phyloP scores from a whole-genome alignment of 495 filamentous ascomycete genomes.

The Aspergillus homomorphus region DNA sequence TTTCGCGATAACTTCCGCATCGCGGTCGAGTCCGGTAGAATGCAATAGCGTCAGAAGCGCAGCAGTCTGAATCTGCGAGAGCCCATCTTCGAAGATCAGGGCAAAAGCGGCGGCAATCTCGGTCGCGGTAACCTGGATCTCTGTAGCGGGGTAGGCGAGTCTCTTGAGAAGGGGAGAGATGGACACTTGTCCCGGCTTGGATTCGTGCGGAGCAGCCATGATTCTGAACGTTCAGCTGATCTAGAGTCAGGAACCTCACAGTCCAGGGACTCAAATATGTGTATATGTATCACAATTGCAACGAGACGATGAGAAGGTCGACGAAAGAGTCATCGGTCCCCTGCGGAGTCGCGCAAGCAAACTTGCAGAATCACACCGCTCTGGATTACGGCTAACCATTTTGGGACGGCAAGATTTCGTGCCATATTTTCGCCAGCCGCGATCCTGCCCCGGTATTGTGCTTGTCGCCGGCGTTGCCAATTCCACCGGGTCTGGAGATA shows the following conservation, averaged over 20 bases:
- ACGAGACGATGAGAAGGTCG: background rate
- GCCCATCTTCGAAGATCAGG: conserved; percentile 79
- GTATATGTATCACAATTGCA: background rate
- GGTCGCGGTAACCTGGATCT: conserved; percentile 59
- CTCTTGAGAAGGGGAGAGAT: conserved; percentile 79
- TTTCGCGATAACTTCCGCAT: conserved; percentile 75
- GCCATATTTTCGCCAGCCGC: conserved; percentile 17
- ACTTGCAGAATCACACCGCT: conserved; percentile 30
- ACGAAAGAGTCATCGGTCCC: conserved; percentile 4
- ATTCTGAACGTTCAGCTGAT: background rate
- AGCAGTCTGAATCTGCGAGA: conserved; percentile 79
- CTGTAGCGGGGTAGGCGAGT: conserved; percentile 65
- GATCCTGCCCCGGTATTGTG: conserved; percentile 1
- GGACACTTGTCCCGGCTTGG: conserved; percentile 51
- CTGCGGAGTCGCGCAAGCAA: conserved; percentile 4
- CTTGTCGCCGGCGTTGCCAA: conserved; percentile 15
- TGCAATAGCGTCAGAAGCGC: conserved; percentile 84
- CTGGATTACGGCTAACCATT: conserved; percentile 9
- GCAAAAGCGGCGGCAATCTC: conserved; percentile 87
- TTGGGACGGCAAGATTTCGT: conserved; percentile 21
- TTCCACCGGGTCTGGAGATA: conserved; percentile 6
- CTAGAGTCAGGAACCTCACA: background rate
- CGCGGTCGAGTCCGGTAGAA: conserved; percentile 75
- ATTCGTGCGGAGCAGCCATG: conserved; percentile 22
- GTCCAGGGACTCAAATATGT: too few relatives aligned